These are phyloP conservation scores for Rhodotorula sp. DNA, from an alignment of 1,284 basidiomycete species.

Conservation along the genomic window DNA sequence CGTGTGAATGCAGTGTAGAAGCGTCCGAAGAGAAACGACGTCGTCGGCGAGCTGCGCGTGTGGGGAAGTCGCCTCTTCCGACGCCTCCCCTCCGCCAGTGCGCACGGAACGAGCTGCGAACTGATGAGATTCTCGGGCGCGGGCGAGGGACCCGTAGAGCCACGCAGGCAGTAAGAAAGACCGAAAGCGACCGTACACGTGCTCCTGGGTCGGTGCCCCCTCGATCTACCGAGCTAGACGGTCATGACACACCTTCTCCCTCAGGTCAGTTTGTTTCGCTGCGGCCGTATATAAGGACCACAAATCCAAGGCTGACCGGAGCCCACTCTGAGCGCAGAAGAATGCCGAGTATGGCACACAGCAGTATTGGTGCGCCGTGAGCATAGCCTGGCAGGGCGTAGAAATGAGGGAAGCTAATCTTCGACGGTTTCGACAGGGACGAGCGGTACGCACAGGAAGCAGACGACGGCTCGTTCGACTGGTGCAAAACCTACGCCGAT, in stretches of 20 bases:
- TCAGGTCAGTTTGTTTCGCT: not conserved
- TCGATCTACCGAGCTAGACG: not conserved
- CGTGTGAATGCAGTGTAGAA: too few relatives aligned
- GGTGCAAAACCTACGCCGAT: slow-evolving; percentile 62
- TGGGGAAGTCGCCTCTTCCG: too few relatives aligned
- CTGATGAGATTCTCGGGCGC: too few relatives aligned
- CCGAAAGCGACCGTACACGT: too few relatives aligned
- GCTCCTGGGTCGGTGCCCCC: too few relatives aligned
- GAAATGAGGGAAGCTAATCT: slow-evolving; percentile 10
- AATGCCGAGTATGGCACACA: slow-evolving; percentile 74
- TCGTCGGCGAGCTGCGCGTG: too few relatives aligned
- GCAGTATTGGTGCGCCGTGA: slow-evolving; percentile 61
- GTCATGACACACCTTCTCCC: not conserved
- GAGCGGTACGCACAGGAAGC: slow-evolving; percentile 66
- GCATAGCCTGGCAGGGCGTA: slow-evolving; percentile 9
- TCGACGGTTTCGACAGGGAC: slow-evolving; percentile 54
- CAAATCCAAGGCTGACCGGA: not conserved
- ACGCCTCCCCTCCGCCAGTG: too few relatives aligned
- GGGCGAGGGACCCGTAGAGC: too few relatives aligned
- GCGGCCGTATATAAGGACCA: not conserved
- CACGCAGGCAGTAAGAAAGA: too few relatives aligned
- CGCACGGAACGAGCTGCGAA: too few relatives aligned
- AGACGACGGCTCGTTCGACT: slow-evolving; percentile 71
- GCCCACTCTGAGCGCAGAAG: slow-evolving; percentile 15
- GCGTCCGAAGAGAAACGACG: too few relatives aligned